phyloP scores from a whole-genome alignment of 805 yeast genomes.

The Metschnikowia lunata region DNA sequence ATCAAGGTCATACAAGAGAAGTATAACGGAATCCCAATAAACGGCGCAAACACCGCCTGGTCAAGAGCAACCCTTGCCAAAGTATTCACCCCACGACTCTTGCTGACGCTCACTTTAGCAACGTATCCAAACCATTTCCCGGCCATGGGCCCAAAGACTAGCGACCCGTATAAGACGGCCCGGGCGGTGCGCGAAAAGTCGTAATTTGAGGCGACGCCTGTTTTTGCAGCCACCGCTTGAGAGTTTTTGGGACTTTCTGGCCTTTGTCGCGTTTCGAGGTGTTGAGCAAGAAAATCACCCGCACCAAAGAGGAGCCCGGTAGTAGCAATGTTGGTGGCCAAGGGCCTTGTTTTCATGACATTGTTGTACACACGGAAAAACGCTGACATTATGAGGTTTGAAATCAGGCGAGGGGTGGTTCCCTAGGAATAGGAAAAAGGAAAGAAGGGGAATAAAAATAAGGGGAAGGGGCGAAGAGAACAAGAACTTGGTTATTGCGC shows the following conservation, averaged over 20 bases:
- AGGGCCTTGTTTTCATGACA: constrained; percentile 32
- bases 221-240: not conserved
- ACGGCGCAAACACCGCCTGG: constrained; percentile 74
- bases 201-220: constrained; percentile 20
- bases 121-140: constrained; percentile 63
- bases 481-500: no score
- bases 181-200: constrained; percentile 57
- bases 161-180: constrained; percentile 66
- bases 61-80: constrained; percentile 56
- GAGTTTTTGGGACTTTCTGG: not conserved
- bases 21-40: constrained; percentile 66
- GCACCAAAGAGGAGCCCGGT: constrained; percentile 61
- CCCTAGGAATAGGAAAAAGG: no score
- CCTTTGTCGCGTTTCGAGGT: constrained; percentile 34
- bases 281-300: constrained; percentile 76
- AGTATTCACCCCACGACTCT: constrained; percentile 19
- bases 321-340: constrained; percentile 43
- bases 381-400: constrained; percentile 1
- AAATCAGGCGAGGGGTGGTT: no score
- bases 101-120: constrained; percentile 38
- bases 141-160: constrained; percentile 73
- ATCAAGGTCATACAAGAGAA: constrained; percentile 61
- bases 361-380: constrained; percentile 21
- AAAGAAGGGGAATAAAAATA: no score
- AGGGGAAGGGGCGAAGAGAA: no score